Evolutionary conservation across 1,284 basidiomycete species (phyloP).

Genomic region (Ganoderma lingzhi): DNA sequence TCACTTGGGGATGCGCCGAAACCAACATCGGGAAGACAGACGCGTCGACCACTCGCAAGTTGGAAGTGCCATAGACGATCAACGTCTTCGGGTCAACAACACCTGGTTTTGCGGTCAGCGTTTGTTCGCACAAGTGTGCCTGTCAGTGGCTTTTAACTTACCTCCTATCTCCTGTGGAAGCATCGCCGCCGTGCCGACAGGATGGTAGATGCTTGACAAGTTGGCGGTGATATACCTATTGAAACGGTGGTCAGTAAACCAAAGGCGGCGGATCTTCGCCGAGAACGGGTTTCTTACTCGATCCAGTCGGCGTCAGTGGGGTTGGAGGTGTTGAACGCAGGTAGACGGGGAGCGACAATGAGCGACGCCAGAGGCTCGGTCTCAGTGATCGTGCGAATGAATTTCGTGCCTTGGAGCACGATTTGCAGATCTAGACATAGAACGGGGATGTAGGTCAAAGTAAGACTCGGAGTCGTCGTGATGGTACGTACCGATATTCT

Average conservation of each 20-base stretch:
- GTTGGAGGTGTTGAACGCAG: not conserved
- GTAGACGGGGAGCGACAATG: conserved; percentile 13
- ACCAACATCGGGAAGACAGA: conserved; percentile 58
- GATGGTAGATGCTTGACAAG: conserved; percentile 15
- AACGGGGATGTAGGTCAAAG: not conserved
- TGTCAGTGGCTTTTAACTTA: not conserved
- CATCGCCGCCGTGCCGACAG: conserved; percentile 22
- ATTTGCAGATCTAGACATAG: conserved; percentile 12
- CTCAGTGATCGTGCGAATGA: conserved; percentile 13
- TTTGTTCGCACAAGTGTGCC: not conserved
- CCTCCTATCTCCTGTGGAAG: conserved; percentile 18
- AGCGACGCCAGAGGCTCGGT: conserved; percentile 14
- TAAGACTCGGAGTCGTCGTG: not conserved
- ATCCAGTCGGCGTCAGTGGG: conserved; percentile 20
- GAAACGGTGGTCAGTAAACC: not conserved
- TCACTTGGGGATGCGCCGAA: conserved; percentile 45
- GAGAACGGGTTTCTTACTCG: conserved; percentile 2
- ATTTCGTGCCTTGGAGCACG: conserved; percentile 18
- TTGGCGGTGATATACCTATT: conserved; percentile 8
- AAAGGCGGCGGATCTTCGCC: not conserved
- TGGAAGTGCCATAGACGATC: conserved; percentile 64
- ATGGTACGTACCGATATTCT: conserved; percentile 18
- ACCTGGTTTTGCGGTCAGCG: conserved; percentile 41
- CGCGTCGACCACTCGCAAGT: conserved; percentile 61
- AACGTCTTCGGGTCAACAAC: conserved; percentile 64